Percentiles rank a stretch among this genome's conserved stretches.
These are phyloP conservation scores for Saccharomycopsis sp. DNA, from an alignment of 805 yeast species.

Conservation along the genomic window DNA sequence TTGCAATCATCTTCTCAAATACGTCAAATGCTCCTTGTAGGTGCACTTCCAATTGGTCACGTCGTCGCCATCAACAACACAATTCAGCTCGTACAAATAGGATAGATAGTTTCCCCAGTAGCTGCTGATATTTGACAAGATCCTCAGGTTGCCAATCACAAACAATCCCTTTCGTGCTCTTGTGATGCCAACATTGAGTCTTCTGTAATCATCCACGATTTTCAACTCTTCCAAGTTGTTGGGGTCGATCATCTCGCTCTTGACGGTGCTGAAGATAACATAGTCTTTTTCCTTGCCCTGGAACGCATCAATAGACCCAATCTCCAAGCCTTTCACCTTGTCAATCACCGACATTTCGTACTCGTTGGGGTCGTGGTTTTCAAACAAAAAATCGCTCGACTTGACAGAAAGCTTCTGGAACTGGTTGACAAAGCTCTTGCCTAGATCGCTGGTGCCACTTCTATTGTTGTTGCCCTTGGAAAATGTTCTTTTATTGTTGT, in stretches of 20 bases:
- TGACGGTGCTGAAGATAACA: slow-evolving; percentile 33
- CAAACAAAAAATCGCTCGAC: slow-evolving; percentile 18
- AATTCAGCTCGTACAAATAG: slow-evolving; percentile 16
- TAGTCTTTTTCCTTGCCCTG: slow-evolving; percentile 38
- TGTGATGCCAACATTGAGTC: slow-evolving; percentile 39
- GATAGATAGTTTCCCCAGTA: slow-evolving; percentile 17
- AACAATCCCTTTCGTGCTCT: slow-evolving; percentile 36
- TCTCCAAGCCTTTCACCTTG: slow-evolving; percentile 29
- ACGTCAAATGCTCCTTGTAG: slow-evolving; percentile 14
- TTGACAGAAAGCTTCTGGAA: slow-evolving; percentile 6
- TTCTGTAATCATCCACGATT: slow-evolving; percentile 27
- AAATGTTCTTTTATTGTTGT: neutral
- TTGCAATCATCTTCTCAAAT: too few species aligned
- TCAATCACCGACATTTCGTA: slow-evolving; percentile 31
- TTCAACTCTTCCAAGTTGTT: slow-evolving; percentile 15
- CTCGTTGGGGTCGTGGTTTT: slow-evolving; percentile 20
- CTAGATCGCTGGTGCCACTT: neutral
- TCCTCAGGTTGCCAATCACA: slow-evolving; percentile 35
- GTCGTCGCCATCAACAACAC: slow-evolving; percentile 17
- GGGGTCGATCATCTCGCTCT: slow-evolving; percentile 21
- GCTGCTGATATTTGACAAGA: slow-evolving; percentile 9
- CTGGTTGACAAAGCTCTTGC: neutral
- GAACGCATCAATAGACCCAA: slow-evolving; percentile 35
- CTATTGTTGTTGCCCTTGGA: neutral
- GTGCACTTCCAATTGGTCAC: slow-evolving; percentile 5